Evolutionary conservation across 768 basidiomycete genomes (phyloP), one percentile per base, ranked within the genome.

Genomic region (Boletus pseudopeckii): DNA sequence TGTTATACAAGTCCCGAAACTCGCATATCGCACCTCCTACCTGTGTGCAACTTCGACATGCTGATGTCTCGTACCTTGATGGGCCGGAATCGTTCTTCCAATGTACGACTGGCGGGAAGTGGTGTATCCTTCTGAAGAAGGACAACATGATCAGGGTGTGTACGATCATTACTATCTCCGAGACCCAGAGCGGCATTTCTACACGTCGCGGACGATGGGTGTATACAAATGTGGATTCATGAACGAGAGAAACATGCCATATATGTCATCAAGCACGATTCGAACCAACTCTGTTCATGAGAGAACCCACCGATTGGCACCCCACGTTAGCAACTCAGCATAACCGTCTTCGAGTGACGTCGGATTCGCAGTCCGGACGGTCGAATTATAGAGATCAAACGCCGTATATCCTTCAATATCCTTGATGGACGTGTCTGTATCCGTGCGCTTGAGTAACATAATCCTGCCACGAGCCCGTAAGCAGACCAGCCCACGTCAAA

Each of bases 11-110:
- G 40, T 52, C 28, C 45, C 17, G 40, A 40, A 54, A 44, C 9
- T 8, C 15, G 30, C 3, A 32, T 11, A 17, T 14, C 0, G n/a
- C 15, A 33, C 17, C 46, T 59, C 74, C 55, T 53, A 82, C 84
- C 87, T n/a, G 93, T 95, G 61, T 98, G 95, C 20, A 98, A 73
- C 63, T 82, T 90, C 18, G 90, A 86, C 93, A 98, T 95, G 50
- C 75, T 77, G 20, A 94, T 75, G 45, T 85, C 79, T 22, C 77
- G 79, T 14, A 88, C 83, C 15, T 75, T 77, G 33, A 89, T 74
- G 3, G 85, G 82, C 33, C 77, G 72, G 63, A 95, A 89, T 43
- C 83, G 75, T 15, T 74, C 75, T 11, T 74, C 64, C 20, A 82
- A 55, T 4, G 53, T 54, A 26, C 63, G 64, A 36, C 48, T 51